These are phyloP conservation scores for Ganoderma multipileum DNA, from an alignment of 1,284 basidiomycete genomes.

Conservation along the genomic window DNA sequence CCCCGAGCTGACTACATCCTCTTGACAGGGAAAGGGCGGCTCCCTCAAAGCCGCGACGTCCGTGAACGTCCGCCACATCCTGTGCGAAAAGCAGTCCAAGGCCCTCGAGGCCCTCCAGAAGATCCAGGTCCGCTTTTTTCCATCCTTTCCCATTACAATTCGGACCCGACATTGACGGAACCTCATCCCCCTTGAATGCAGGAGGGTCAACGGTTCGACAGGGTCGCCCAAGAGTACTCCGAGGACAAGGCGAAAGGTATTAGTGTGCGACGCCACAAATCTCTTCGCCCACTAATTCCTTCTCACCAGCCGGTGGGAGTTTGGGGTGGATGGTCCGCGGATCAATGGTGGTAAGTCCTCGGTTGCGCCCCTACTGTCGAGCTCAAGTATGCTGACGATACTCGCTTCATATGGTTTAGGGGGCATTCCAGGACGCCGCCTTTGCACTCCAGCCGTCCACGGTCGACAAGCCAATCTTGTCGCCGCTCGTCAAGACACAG, in stretches of 20 bases:
- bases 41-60: constrained; percentile 75
- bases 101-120: constrained; percentile 78
- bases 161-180: not conserved
- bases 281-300: not conserved
- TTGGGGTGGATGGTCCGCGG: constrained; percentile 86
- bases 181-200: constrained; percentile 35
- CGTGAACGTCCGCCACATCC: constrained; percentile 84
- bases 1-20: not conserved
- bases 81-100: constrained; percentile 87
- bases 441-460: constrained; percentile 80
- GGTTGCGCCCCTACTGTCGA: not conserved
- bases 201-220: constrained; percentile 81
- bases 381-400: too few relatives aligned
- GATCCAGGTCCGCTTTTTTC: constrained; percentile 64
- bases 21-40: constrained; percentile 54
- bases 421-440: constrained; percentile 83
- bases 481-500: constrained; percentile 78
- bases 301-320: constrained; percentile 71
- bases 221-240: constrained; percentile 85
- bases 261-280: constrained; percentile 20
- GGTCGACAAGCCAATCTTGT: constrained; percentile 76
- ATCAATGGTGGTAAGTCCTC: constrained; percentile 69
- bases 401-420: constrained; percentile 40
- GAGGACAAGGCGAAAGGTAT: constrained; percentile 88
- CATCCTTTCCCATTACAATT: not conserved